These are phyloP conservation scores for Aureobasidium zeae DNA, from an alignment of 2,329 filamentous ascomycete genomes.

Conservation along the genomic window DNA sequence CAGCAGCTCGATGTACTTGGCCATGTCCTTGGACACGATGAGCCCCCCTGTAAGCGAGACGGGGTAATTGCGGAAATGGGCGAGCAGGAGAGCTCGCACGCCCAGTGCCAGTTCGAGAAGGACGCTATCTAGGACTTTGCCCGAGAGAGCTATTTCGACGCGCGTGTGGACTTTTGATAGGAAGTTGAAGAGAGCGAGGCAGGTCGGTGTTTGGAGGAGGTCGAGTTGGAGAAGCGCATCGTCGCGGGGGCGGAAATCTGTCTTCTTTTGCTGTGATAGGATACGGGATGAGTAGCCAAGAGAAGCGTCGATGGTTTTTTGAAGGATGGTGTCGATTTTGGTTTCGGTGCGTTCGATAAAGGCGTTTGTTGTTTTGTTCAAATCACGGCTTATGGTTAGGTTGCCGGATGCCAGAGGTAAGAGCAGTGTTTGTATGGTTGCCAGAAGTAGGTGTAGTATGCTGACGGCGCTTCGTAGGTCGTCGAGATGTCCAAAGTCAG, in stretches of 20 bases:
- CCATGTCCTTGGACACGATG: slow-evolving; percentile 93
- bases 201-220: slow-evolving; percentile 73
- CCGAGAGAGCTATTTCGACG: slow-evolving; percentile 62
- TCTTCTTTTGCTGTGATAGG: slow-evolving; percentile 70
- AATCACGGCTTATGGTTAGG: slow-evolving; percentile 78
- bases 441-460: slow-evolving; percentile 86
- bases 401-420: slow-evolving; percentile 83
- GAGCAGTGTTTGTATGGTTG: slow-evolving; percentile 81
- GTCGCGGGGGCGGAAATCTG: slow-evolving; percentile 82
- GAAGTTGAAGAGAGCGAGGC: slow-evolving; percentile 71
- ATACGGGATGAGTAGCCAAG: slow-evolving; percentile 67
- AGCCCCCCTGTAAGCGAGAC: slow-evolving; percentile 89
- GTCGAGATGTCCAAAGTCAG: slow-evolving; percentile 75
- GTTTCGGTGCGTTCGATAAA: slow-evolving; percentile 73
- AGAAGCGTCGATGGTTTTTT: slow-evolving; percentile 61
- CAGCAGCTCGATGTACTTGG: slow-evolving; percentile 80
- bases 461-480: slow-evolving; percentile 72
- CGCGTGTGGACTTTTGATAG: slow-evolving; percentile 54
- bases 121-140: slow-evolving; percentile 73
- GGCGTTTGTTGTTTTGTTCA: slow-evolving; percentile 70
- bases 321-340: slow-evolving; percentile 65
- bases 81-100: slow-evolving; percentile 68
- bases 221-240: slow-evolving; percentile 61
- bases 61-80: slow-evolving; percentile 89
- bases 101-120: slow-evolving; percentile 74